These are phyloP conservation scores for Vitis hybrid DNA, from an alignment of 177 flowering plant genomes.

Conservation along the genomic window DNA sequence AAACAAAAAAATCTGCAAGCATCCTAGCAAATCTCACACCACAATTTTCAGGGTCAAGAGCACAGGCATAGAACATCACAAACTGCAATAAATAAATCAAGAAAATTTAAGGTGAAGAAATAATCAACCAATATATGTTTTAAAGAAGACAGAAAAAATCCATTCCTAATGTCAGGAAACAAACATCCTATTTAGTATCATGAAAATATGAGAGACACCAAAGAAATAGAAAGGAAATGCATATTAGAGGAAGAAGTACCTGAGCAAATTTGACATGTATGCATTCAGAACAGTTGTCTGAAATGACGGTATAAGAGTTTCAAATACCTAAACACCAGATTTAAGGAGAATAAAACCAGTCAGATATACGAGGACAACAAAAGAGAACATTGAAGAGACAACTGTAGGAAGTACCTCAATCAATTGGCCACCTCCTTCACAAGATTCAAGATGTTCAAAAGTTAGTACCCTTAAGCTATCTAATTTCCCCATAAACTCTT, in stretches of 20 bases:
- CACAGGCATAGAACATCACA: constrained; percentile 87
- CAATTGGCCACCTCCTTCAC: constrained; percentile 54
- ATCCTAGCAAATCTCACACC: constrained; percentile 54
- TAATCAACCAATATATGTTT: not conserved
- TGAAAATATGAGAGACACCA: not conserved
- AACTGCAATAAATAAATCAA: constrained; percentile 56
- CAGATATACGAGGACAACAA: not conserved
- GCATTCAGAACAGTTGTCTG: constrained; percentile 58
- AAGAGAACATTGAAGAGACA: not conserved
- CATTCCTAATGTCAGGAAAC: not conserved
- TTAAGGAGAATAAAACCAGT: not conserved
- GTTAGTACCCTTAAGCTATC: constrained; percentile 73
- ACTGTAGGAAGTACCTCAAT: constrained; percentile 41
- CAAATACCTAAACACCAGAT: constrained; percentile 62
- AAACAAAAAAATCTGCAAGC: constrained; percentile 59
- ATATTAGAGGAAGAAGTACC: constrained; percentile 34
- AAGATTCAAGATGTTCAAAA: constrained; percentile 77
- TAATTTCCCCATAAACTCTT: constrained; percentile 36
- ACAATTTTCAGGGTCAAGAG: constrained; percentile 82
- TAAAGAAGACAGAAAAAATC: not conserved
- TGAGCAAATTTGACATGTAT: constrained; percentile 87
- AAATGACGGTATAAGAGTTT: constrained; percentile 73
- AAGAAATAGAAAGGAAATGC: not conserved
- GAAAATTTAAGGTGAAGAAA: not conserved
- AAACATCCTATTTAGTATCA: not conserved